phyloP scores from a whole-genome alignment of 2,329 filamentous ascomycete genomes.

The Nothophaeocryptopus gaeumannii region DNA sequence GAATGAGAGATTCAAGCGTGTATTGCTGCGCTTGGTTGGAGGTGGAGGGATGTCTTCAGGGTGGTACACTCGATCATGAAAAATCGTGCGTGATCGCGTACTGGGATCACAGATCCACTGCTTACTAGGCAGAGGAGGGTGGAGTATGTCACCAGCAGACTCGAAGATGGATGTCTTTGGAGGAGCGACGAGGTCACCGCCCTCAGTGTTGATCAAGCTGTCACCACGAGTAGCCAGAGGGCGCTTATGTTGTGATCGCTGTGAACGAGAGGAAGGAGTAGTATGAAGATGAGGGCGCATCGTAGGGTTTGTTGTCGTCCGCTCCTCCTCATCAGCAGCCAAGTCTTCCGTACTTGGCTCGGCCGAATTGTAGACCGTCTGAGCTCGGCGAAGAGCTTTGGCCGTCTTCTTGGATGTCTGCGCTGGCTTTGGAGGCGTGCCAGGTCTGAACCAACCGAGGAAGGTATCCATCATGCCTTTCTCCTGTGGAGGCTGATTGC shows the following conservation, averaged over 20 bases:
- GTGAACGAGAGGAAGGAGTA: not conserved
- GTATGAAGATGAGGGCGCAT: slow-evolving; percentile 30
- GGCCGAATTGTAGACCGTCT: slow-evolving; percentile 60
- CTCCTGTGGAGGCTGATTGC: slow-evolving; percentile 12
- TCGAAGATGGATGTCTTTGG: slow-evolving; percentile 93
- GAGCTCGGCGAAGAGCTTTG: slow-evolving; percentile 56
- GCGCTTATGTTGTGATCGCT: slow-evolving; percentile 34
- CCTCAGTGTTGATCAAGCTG: slow-evolving; percentile 46
- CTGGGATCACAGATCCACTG: slow-evolving; percentile 83
- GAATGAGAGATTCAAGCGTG: slow-evolving; percentile 39
- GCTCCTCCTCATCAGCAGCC: slow-evolving; percentile 13
- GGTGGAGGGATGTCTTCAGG: slow-evolving; percentile 87
- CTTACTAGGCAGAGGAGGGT: slow-evolving; percentile 77
- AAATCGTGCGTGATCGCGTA: slow-evolving; percentile 81
- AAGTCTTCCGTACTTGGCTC: slow-evolving; percentile 30
- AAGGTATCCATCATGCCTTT: slow-evolving; percentile 52
- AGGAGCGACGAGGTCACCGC: slow-evolving; percentile 54
- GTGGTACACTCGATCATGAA: slow-evolving; percentile 94
- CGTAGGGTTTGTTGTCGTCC: slow-evolving; percentile 31
- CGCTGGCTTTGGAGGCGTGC: slow-evolving; percentile 53
- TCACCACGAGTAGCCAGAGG: slow-evolving; percentile 50
- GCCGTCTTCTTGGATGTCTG: slow-evolving; percentile 33
- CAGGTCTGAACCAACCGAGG: slow-evolving; percentile 70
- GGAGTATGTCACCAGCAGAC: slow-evolving; percentile 86
- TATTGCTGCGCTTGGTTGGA: slow-evolving; percentile 48